Evolutionary conservation across 129 eudicot genomes (phyloP), one percentile per base, ranked within the genome.

Genomic region (Smallanthus sonchifolius): DNA sequence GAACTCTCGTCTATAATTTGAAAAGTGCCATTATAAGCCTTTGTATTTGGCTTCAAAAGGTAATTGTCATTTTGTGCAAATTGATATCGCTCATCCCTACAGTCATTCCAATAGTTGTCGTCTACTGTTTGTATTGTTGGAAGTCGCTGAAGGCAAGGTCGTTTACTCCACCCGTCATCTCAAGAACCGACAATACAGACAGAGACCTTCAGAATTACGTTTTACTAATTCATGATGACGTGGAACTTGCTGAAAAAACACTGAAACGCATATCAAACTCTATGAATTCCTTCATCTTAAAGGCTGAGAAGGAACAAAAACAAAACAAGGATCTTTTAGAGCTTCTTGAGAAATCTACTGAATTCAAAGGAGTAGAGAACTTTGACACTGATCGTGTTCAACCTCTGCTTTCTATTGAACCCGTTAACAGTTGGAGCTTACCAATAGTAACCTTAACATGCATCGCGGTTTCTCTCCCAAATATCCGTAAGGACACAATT

Each of bases 401-500:
- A 34, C 11, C 20, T 13, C 40, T 61, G 43, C 67, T 61, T 34
- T 13, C 43, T 14, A 11, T 34, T 34, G 67, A 61, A 14, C 67
- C 34, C 35, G 67, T 35, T n/a, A 61, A 61, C 19, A 61, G 20
- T 61, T 61, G 67, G 67, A 61, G 67, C 67, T 61, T 61, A 55
- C 56, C 56, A 40, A 15, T 72, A 38, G 76, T 72, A 54, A 72
- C 76, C 28, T 72, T 72, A 38, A 72, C 76, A 16, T 57, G 77
- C 67, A 57, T 72, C 19, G 68, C 67, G 0, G 7, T 40, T 40
- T 20, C 76, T 14, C 67, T 72, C 6, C 76, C 76, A 4, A 56
- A 14, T 39, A 72, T 40, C 0, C 7, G 42, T 39, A 30, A 40
- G 20, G 42, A 56, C 9, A 14, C 5, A 6, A 32, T 0, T 15